These are phyloP conservation scores for Pistacia integerrima DNA, from an alignment of 345 rosid genomes.

Conservation along the genomic window DNA sequence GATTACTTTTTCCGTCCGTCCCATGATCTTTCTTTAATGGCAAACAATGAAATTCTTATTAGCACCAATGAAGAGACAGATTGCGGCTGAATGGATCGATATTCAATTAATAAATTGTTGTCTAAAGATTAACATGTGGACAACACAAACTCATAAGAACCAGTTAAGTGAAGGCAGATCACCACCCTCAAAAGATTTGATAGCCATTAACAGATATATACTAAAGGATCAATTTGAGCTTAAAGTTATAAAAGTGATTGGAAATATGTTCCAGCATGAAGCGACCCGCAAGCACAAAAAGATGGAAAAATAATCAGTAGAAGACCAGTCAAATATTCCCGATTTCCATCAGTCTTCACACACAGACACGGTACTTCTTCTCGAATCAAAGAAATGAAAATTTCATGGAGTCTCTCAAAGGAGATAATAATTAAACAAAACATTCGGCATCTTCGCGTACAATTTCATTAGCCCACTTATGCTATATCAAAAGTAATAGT, in stretches of 20 bases:
- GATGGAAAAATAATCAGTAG: background rate
- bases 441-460: conserved; percentile 3
- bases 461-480: background rate
- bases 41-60: conserved; percentile 1
- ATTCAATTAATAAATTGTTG: too few relatives aligned
- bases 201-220: background rate
- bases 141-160: background rate
- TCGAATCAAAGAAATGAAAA: background rate
- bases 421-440: too few relatives aligned
- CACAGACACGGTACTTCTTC: background rate
- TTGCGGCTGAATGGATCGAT: conserved; percentile 8
- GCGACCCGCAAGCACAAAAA: background rate
- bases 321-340: conserved; percentile 24
- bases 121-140: background rate
- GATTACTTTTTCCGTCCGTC: too few relatives aligned
- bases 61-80: conserved; percentile 10
- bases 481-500: background rate
- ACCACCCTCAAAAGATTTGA: background rate
- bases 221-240: background rate
- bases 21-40: background rate
- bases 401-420: background rate
- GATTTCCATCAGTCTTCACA: background rate
- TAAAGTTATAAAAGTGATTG: background rate
- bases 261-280: background rate
- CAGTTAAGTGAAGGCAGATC: background rate